Evolutionary conservation across 106 monocot species (phyloP).

Genomic region (Cymbidium sinense): DNA sequence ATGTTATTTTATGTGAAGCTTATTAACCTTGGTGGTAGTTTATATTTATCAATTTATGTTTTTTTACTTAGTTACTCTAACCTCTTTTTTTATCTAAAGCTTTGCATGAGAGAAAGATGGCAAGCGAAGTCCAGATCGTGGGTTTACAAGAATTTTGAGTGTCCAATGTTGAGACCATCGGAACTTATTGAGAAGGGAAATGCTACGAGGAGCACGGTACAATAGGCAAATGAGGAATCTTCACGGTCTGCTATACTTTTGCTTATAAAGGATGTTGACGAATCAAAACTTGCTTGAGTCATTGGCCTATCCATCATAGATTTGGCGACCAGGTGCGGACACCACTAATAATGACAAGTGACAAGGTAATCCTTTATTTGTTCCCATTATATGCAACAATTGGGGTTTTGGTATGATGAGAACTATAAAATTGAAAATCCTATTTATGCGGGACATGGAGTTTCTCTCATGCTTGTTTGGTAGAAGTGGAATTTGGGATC

Average conservation of each 20-base stretch:
- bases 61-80: too few species aligned
- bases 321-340: constrained; percentile 95
- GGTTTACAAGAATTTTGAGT: constrained; percentile 85
- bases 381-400: neutral
- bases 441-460: too few species aligned
- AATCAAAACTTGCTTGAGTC: constrained; percentile 61
- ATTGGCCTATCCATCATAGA: constrained; percentile 89
- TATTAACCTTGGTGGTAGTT: too few species aligned
- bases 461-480: too few species aligned
- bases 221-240: constrained; percentile 98
- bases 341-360: constrained; percentile 83
- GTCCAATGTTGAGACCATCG: constrained; percentile 66
- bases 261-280: constrained; percentile 50
- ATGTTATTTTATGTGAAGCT: too few species aligned
- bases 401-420: neutral
- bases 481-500: too few species aligned
- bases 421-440: neutral
- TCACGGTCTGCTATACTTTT: constrained; percentile 40
- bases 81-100: constrained; percentile 31
- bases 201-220: constrained; percentile 93
- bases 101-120: constrained; percentile 99
- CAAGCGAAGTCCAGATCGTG: constrained; percentile 93
- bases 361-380: neutral
- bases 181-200: constrained; percentile 93
- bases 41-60: too few species aligned